Evolutionary conservation across 768 basidiomycete genomes (phyloP).

Genomic region (Amanita muscaria): DNA sequence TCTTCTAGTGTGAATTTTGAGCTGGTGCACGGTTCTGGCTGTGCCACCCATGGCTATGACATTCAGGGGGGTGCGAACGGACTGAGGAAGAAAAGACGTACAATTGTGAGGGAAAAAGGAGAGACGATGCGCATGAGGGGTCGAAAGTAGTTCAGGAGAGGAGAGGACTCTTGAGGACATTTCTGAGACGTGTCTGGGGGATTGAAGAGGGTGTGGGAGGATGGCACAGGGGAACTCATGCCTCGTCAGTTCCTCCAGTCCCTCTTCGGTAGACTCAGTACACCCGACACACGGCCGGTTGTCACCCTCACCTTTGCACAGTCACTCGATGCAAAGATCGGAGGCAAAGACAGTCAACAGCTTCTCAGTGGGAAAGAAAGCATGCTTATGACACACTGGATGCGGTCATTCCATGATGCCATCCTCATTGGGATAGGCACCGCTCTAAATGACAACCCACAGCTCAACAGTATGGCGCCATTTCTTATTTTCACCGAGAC

Average conservation of each 20-base stretch:
- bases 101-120: constrained; percentile 4
- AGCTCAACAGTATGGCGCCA: constrained; percentile 69
- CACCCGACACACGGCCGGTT: constrained; percentile 32
- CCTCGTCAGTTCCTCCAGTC: constrained; percentile 3
- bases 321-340: constrained; percentile 83
- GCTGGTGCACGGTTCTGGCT: neutral
- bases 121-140: constrained; percentile 2
- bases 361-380: constrained; percentile 83
- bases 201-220: constrained; percentile 2
- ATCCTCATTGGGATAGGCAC: constrained; percentile 91
- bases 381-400: constrained; percentile 92
- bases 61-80: neutral
- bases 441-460: constrained; percentile 84
- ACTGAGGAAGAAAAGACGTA: neutral
- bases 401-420: constrained; percentile 87
- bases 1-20: constrained; percentile 5
- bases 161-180: neutral
- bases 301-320: constrained; percentile 85
- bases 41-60: neutral
- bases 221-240: constrained; percentile 3
- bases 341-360: constrained; percentile 62
- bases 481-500: neutral
- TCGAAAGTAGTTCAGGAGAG: neutral
- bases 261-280: neutral
- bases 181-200: constrained; percentile 5